Conservation (phyloP, 2,329 filamentous ascomycete genomes). For the Diaporthe sp. region DNA sequence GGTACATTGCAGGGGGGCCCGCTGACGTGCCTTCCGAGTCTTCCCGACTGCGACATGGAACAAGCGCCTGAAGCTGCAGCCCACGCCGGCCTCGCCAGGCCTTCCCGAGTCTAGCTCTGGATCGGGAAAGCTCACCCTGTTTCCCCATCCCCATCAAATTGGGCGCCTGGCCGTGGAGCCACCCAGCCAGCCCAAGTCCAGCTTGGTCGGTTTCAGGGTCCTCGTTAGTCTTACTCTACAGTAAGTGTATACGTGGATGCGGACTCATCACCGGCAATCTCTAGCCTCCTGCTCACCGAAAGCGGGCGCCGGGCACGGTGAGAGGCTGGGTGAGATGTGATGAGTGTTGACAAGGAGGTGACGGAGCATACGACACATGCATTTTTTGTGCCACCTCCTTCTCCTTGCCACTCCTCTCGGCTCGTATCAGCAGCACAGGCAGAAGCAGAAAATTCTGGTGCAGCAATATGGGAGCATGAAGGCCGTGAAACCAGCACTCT, state of each 20-base stretch:
- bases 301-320: conserved; percentile 7
- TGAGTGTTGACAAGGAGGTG: not conserved
- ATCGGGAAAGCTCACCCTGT: conserved; percentile 17
- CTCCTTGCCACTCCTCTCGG: not conserved
- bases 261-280: conserved; percentile 24
- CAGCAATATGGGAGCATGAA: conserved; percentile 17
- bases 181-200: conserved; percentile 21
- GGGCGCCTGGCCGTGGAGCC: conserved; percentile 23
- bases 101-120: conserved; percentile 31
- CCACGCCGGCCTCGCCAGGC: conserved; percentile 20
- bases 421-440: not conserved
- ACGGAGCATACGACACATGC: conserved; percentile 5
- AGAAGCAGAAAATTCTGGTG: not conserved
- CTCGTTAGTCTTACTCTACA: not conserved
- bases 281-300: conserved; percentile 8
- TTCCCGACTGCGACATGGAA: conserved; percentile 26
- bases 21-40: conserved; percentile 27
- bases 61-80: conserved; percentile 17
- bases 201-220: conserved; percentile 28
- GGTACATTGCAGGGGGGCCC: conserved; percentile 4
- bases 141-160: conserved; percentile 24
- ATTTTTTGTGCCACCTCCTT: not conserved
- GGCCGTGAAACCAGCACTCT: conserved; percentile 37
- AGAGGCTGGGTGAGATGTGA: conserved; percentile 5
- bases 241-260: not conserved